phyloP scores from a whole-genome alignment of 73 alveolate genomes.

The Uronychia binucleata region DNA sequence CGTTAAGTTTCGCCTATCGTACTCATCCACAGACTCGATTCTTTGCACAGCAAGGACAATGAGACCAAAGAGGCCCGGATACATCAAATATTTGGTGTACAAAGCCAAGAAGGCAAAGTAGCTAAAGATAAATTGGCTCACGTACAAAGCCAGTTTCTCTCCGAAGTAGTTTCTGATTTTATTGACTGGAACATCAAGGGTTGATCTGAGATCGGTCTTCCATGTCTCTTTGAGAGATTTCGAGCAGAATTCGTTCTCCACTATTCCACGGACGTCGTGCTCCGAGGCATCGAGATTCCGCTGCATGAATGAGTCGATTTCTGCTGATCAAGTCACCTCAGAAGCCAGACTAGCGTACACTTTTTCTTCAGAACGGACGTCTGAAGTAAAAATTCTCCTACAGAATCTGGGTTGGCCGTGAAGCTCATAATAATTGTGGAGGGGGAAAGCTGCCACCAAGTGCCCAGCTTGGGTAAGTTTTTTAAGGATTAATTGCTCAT shows the following conservation, averaged over 20 bases:
- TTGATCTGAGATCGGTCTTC: background rate
- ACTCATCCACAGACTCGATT: background rate
- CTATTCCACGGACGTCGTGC: background rate
- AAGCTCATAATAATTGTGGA: background rate
- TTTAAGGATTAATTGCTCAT: background rate
- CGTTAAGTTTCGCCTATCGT: background rate
- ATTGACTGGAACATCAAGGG: background rate
- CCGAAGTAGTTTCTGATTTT: slow-evolving; percentile 45
- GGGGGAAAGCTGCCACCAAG: background rate
- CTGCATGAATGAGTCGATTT: background rate
- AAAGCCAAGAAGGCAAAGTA: background rate
- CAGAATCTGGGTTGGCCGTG: slow-evolving; percentile 9
- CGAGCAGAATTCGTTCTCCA: background rate
- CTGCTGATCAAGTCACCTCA: background rate
- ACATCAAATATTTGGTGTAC: background rate
- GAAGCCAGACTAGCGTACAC: background rate
- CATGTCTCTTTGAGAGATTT: background rate
- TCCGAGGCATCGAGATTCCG: background rate
- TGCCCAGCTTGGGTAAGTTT: background rate
- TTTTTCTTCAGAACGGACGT: background rate
- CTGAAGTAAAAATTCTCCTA: background rate
- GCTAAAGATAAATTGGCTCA: slow-evolving; percentile 9
- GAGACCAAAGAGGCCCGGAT: background rate
- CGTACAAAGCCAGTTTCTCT: slow-evolving; percentile 50
- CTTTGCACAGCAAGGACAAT: background rate